A percentile compares a stretch with the other conserved stretches of the same genome.
These are phyloP conservation scores for Paraconiothyrium sp. DNA, from an alignment of 2,329 filamentous ascomycete species.

Conservation along the genomic window DNA sequence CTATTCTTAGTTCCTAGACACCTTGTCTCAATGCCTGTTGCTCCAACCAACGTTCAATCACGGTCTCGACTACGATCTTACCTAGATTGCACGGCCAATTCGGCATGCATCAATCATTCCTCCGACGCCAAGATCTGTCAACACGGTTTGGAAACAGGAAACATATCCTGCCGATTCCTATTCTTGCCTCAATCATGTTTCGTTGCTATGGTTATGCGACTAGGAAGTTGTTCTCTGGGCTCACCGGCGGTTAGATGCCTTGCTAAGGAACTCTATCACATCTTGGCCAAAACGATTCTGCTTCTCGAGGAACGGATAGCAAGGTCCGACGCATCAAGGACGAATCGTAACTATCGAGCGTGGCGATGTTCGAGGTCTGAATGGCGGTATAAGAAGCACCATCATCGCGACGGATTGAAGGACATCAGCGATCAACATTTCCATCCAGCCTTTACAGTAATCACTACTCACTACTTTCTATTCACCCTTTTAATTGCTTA, in stretches of 20 bases:
- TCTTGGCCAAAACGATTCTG: constrained; percentile 44
- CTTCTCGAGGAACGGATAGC: constrained; percentile 29
- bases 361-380: background rate
- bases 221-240: constrained; percentile 24
- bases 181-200: constrained; percentile 41
- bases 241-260: constrained; percentile 28
- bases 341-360: constrained; percentile 1
- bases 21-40: background rate
- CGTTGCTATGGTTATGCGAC: constrained; percentile 24
- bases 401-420: constrained; percentile 29
- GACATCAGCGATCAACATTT: constrained; percentile 47
- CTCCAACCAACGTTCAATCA: background rate
- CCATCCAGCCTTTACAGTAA: constrained; percentile 47
- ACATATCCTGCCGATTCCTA: constrained; percentile 25
- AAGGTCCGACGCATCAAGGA: constrained; percentile 19
- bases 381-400: constrained; percentile 39
- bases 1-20: constrained; percentile 13
- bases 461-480: constrained; percentile 38
- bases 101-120: constrained; percentile 14
- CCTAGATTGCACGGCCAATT: constrained; percentile 13
- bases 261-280: constrained; percentile 25
- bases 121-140: constrained; percentile 22
- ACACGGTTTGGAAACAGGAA: constrained; percentile 29
- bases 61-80: constrained; percentile 19
- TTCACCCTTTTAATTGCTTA: constrained; percentile 34